Conservation (phyloP, 2,329 filamentous ascomycete species). For the Fusarium sp. region DNA sequence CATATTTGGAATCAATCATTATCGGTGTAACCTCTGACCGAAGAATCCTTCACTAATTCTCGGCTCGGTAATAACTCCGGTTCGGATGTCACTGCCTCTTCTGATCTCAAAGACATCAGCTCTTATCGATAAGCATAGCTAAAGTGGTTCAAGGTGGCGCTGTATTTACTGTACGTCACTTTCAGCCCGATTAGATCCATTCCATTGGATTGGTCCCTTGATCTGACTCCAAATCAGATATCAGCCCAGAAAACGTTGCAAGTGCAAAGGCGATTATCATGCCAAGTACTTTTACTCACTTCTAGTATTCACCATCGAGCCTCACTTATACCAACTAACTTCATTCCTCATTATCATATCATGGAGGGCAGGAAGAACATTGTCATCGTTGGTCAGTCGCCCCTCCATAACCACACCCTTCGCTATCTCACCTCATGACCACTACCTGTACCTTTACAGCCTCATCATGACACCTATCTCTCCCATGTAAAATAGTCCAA, state of each 20-base stretch:
- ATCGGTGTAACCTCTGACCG: conserved; percentile 17
- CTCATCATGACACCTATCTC: background rate
- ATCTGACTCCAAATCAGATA: conserved; percentile 4
- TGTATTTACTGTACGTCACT: conserved; percentile 22
- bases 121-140: conserved; percentile 14
- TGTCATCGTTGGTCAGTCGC: conserved; percentile 60
- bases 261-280: background rate
- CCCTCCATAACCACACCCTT: background rate
- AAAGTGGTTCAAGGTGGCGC: conserved; percentile 8
- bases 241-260: conserved; percentile 9
- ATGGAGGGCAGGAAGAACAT: conserved; percentile 58
- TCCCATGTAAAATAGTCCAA: background rate
- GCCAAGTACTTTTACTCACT: conserved; percentile 13
- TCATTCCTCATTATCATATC: background rate
- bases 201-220: background rate
- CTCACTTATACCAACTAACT: background rate
- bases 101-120: background rate
- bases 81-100: background rate
- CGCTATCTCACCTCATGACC: background rate
- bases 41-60: conserved; percentile 12
- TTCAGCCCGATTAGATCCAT: background rate
- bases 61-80: conserved; percentile 35
- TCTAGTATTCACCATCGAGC: background rate
- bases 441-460: conserved; percentile 1
- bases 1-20: conserved; percentile 22